Evolutionary conservation across 768 basidiomycete species (phyloP), one percentile per base, ranked within the genome.

Genomic region (Gautieria morchelliformis): DNA sequence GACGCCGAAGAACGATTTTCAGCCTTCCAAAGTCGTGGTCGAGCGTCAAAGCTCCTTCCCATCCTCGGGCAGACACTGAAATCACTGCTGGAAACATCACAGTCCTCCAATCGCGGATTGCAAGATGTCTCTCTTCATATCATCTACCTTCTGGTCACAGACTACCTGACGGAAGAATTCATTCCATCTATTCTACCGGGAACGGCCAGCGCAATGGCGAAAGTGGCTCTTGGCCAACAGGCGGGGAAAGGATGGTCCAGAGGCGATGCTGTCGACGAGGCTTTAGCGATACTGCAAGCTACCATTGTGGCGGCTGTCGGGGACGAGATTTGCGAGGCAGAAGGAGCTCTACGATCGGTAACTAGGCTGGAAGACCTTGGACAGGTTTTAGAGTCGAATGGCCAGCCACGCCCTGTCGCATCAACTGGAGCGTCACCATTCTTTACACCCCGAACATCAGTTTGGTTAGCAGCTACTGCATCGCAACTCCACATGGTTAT

Each of bases 401-500:
- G n/a, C 19, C 54, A 45, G 12, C 42, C 48, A 4, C 10, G 5
- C 5, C 33, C 58, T 12, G 24, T 55, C 17, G 14, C 46, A 27
- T 19, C 33, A 3, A 7, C 52, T 11, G 61, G 63, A 5, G 58
- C 64, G n/a, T 60, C 71, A 33, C 67, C 63, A n/a, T 81, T 74
- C 62, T 64, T 74, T 19, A 81, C 82, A n/a, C 63, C 69, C 4
- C 80, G 92, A 4, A 86, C 88, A 0, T 66, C 80, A 12, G 74
- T 84, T 0, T 98, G 94, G 89, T 76, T 96, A 45, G 78, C 77
- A 20, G 92, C 81, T 37, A 93, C 91, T 1, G 75, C 88, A 2
- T 79, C 89, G 5, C 93, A 96, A 64, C 71, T 98, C 11, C 81
- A 87, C 47, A 85, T 91, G 22, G 90, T 93, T 8, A 67, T 97